These are phyloP conservation scores for Chlamydomonas urium DNA, from an alignment of 139 green algal species.

Conservation along the genomic window DNA sequence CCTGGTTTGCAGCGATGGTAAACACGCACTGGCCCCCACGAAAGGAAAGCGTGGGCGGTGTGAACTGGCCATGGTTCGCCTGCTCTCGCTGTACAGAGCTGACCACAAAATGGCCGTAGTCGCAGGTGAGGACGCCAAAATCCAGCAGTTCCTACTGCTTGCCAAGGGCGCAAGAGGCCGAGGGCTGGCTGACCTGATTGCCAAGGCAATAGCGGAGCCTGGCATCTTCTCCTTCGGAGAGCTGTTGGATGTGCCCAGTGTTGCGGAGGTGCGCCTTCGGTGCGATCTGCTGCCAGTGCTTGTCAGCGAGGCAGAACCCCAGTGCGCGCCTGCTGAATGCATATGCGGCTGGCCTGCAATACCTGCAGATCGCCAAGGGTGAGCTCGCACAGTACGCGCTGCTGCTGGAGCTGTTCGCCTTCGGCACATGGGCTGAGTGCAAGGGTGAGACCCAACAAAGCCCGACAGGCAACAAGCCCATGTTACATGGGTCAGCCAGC, in stretches of 20 bases:
- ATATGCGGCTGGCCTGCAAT: background rate
- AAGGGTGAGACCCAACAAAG: background rate
- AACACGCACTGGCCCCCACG: too few species aligned
- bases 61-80: too few species aligned
- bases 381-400: slow-evolving; percentile 29
- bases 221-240: slow-evolving; percentile 83
- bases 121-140: slow-evolving; percentile 44
- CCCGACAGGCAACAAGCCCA: background rate
- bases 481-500: background rate
- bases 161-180: slow-evolving; percentile 56
- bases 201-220: slow-evolving; percentile 71
- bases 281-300: background rate
- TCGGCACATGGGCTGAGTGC: slow-evolving; percentile 80
- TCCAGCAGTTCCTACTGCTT: slow-evolving; percentile 71
- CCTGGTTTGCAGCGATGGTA: too few species aligned
- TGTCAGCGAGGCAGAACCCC: background rate
- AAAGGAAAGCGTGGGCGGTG: too few species aligned
- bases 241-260: slow-evolving; percentile 66
- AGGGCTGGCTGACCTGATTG: slow-evolving; percentile 58
- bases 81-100: too few species aligned
- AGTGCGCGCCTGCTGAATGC: background rate
- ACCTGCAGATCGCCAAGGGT: slow-evolving; percentile 17
- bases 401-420: slow-evolving; percentile 78
- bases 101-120: too few species aligned
- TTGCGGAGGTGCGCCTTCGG: slow-evolving; percentile 60